A percentile compares a stretch with the other conserved stretches of the same genome.
Evolutionary conservation across 306 rosid genomes (phyloP).

Genomic region (Trifolium repens): DNA sequence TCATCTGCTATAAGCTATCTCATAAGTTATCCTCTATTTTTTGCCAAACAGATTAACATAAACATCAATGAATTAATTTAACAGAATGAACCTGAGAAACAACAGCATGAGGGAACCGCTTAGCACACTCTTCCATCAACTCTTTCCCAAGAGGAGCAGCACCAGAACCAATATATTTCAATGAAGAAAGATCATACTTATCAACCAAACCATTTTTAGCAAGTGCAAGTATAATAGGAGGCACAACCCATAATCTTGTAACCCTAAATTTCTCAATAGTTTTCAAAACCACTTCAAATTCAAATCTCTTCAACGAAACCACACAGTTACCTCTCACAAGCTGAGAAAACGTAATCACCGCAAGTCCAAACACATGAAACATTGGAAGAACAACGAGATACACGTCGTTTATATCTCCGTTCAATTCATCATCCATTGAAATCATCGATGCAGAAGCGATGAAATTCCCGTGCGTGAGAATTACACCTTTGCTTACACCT

Average conservation of each 20-base stretch:
- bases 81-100: slow-evolving; percentile 58
- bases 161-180: slow-evolving; percentile 76
- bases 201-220: slow-evolving; percentile 66
- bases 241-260: slow-evolving; percentile 82
- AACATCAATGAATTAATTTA: background rate
- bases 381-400: slow-evolving; percentile 78
- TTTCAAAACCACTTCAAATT: slow-evolving; percentile 63
- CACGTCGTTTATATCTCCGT: slow-evolving; percentile 45
- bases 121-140: slow-evolving; percentile 75
- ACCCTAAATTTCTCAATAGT: slow-evolving; percentile 72
- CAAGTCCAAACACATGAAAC: slow-evolving; percentile 84
- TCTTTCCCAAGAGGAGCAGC: slow-evolving; percentile 97
- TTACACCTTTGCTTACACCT: slow-evolving; percentile 83
- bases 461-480: slow-evolving; percentile 73
- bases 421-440: slow-evolving; percentile 60
- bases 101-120: slow-evolving; percentile 55
- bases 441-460: slow-evolving; percentile 65
- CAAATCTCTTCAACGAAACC: slow-evolving; percentile 62
- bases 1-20: too few species aligned
- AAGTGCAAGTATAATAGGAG: slow-evolving; percentile 79
- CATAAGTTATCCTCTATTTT: too few species aligned
- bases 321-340: slow-evolving; percentile 67
- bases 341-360: slow-evolving; percentile 61
- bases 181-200: slow-evolving; percentile 68
- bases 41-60: background rate